Evolutionary conservation across 1,139 yeast genomes (phyloP), one percentile per base, ranked within the genome.

Genomic region (Hyphopichia fennica): DNA sequence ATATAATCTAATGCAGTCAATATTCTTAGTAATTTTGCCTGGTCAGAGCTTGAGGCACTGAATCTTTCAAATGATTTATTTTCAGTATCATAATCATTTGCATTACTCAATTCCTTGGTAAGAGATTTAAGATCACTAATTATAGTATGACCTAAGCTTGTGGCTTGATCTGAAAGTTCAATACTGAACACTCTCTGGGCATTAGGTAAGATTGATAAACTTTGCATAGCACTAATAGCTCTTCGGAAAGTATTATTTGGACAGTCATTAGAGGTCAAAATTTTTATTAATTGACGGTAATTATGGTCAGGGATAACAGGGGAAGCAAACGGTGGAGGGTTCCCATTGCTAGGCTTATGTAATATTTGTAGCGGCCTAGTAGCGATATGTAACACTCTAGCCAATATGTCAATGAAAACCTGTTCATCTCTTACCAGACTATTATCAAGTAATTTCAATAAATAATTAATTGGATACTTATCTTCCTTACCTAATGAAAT

Each of bases 1-100:
- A 91, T 74, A 54, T 86, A 90, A 56, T 91, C 97, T 48, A 91
- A 74, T 0, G 97, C 96, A 0, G 98, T 91, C 51, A 91, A 71
- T 5, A 90, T 84, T 41, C 96, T 74, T 45, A 93, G 69, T 17
- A 93, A 66, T 55, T 90, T 90, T 9, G 97, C 89, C 60, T 91
- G 98, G 46, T 87, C 90, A 0, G 96, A 87, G 39, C 88, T 82
- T 2, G 91, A 81, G 0, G 91, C 82, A 14, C 95, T 86, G 56
- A 91, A 89, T 52, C 80, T 81, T 15, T 80, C 69, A 49, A 90
- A 72, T 2, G 77, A 63, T 40, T 77, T 79, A 18, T 78, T 74
- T 41, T 78, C 80, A 27, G 79, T 60, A 39, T 77, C 84, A 19
- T 68, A 58, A 1, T 72, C 73, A 16, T 60, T 63, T 3, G 69